Evolutionary conservation across 1,139 yeast species (phyloP).

Genomic region (Hyphopichia burtonii): DNA sequence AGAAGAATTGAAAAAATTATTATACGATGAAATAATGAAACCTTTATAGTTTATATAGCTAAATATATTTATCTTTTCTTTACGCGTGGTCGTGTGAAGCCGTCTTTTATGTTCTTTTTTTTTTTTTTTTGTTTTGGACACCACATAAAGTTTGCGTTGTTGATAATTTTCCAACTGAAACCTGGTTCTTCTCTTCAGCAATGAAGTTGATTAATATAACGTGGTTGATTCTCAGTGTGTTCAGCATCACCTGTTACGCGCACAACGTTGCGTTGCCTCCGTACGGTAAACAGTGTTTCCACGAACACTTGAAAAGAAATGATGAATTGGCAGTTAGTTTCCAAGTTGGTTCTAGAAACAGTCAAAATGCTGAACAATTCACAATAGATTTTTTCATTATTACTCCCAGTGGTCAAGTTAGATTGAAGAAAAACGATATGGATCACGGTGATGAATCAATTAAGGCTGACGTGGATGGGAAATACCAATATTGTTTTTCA

Average conservation of each 20-base stretch:
- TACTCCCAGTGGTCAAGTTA: conserved; percentile 58
- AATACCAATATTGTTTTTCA: conserved; percentile 85
- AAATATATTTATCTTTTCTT: not conserved
- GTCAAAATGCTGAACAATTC: conserved; percentile 72
- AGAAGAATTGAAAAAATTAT: conserved; percentile 66
- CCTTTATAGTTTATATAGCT: conserved; percentile 16
- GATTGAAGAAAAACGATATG: conserved; percentile 50
- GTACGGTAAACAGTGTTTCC: conserved; percentile 85
- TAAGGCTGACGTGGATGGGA: conserved; percentile 67
- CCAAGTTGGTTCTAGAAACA: conserved; percentile 93
- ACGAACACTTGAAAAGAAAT: conserved; percentile 73
- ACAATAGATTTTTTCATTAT: conserved; percentile 71
- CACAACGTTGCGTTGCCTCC: conserved; percentile 87
- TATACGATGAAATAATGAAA: conserved; percentile 60
- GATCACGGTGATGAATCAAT: conserved; percentile 82
- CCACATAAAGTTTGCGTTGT: not conserved
- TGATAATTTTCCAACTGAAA: too few relatives aligned
- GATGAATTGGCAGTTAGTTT: conserved; percentile 87
- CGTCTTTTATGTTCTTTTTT: not conserved
- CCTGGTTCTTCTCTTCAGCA: not conserved
- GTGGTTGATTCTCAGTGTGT: not conserved
- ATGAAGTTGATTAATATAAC: not conserved
- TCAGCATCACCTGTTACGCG: conserved; percentile 33
- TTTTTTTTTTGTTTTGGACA: not conserved
- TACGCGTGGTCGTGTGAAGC: not conserved